Percentiles rank a stretch among this genome's conserved stretches.
These are phyloP conservation scores for Fusarium beomiforme DNA, from an alignment of 2,329 filamentous ascomycete genomes.

Conservation along the genomic window DNA sequence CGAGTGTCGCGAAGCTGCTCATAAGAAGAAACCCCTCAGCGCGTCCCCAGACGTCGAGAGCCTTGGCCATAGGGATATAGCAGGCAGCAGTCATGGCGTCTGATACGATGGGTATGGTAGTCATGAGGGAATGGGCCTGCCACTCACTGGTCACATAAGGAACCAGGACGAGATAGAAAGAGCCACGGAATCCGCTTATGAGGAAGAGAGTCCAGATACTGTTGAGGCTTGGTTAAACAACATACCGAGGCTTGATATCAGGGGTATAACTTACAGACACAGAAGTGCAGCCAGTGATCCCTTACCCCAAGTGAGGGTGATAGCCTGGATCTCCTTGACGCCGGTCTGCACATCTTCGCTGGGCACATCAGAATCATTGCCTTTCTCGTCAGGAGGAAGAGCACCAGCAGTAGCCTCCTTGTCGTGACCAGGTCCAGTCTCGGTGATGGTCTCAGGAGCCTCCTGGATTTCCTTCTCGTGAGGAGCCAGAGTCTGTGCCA, in stretches of 20 bases:
- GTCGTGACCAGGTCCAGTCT: conserved; percentile 4
- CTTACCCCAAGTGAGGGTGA: conserved; percentile 55
- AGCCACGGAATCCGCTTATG: conserved; percentile 59
- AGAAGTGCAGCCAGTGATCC: conserved; percentile 47
- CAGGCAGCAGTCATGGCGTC: conserved; percentile 65
- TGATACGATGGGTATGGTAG: conserved; percentile 63
- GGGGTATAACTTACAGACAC: conserved; percentile 42
- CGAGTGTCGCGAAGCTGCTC: conserved; percentile 57
- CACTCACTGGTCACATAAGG: conserved; percentile 63
- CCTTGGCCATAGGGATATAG: conserved; percentile 70
- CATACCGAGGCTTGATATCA: background rate
- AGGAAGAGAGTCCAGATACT: conserved; percentile 61
- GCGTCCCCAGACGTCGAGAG: conserved; percentile 71
- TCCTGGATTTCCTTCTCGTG: conserved; percentile 20
- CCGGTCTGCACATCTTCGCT: conserved; percentile 47
- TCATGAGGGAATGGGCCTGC: conserved; percentile 62
- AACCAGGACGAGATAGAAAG: conserved; percentile 53
- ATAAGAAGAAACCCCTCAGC: conserved; percentile 68
- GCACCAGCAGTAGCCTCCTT: conserved; percentile 24
- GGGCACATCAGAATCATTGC: conserved; percentile 21
- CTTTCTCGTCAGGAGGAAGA: conserved; percentile 8
- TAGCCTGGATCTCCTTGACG: conserved; percentile 55
- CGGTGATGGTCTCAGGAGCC: background rate
- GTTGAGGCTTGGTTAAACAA: conserved; percentile 7
- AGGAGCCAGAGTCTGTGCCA: conserved; percentile 14